phyloP scores from a whole-genome alignment of 495 filamentous ascomycete species.

The Trichoderma gamsii region DNA sequence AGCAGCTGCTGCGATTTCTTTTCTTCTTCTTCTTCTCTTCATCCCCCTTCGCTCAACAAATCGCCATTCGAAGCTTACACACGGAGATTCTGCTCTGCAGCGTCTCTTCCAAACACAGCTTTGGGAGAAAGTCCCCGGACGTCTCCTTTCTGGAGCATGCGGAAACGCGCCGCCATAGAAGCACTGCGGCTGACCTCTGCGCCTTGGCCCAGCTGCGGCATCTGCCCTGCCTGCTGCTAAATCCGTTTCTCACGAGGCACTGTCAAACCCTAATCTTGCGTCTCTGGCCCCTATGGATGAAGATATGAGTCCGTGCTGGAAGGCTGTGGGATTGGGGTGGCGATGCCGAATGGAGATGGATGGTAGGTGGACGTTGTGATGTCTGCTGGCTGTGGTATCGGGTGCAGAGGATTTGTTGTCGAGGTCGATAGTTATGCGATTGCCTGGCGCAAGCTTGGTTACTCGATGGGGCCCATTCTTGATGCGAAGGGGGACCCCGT shows the following conservation, averaged over 20 bases:
- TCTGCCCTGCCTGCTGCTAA: conserved; percentile 37
- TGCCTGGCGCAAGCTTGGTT: conserved; percentile 63
- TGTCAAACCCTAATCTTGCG: conserved; percentile 13
- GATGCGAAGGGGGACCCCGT: conserved; percentile 72
- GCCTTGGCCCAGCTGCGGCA: conserved; percentile 49
- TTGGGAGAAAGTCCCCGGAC: conserved; percentile 99
- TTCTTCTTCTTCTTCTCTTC: conserved; percentile 38
- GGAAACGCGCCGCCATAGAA: conserved; percentile 99
- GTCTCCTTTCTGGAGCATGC: conserved; percentile 54
- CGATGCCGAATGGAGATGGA: conserved; percentile 35
- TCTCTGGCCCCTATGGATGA: conserved; percentile 58
- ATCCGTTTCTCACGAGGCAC: conserved; percentile 25
- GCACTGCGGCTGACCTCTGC: conserved; percentile 64
- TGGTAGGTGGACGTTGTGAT: conserved; percentile 35
- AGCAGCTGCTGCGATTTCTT: conserved; percentile 13
- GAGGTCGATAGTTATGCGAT: conserved; percentile 98
- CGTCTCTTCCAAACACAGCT: conserved; percentile 51
- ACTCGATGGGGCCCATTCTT: conserved; percentile 99
- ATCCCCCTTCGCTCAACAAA: conserved; percentile 91
- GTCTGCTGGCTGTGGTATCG: conserved; percentile 35
- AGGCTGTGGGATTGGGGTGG: conserved; percentile 27
- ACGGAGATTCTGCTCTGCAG: conserved; percentile 59
- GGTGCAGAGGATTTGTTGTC: conserved; percentile 66
- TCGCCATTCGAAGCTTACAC: conserved; percentile 98
- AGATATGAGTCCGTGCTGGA: conserved; percentile 78